Conservation (phyloP, 768 basidiomycete species). For the Xerocomus brunneocitrinus region DNA sequence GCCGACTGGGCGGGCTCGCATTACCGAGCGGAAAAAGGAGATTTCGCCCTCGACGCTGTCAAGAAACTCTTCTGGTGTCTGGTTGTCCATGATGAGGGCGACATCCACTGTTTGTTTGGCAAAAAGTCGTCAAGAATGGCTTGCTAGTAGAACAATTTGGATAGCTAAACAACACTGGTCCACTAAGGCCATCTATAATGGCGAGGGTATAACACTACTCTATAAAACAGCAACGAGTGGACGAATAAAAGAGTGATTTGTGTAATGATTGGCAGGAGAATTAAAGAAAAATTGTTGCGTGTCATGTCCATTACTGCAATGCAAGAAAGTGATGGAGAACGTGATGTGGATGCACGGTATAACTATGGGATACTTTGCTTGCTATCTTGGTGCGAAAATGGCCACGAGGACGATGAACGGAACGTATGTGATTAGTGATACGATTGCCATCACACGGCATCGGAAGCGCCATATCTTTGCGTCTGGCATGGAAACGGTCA, state of each 20-base stretch:
- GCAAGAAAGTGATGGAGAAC: constrained; percentile 19
- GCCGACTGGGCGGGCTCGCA: constrained; percentile 78
- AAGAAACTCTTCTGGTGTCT: constrained; percentile 44
- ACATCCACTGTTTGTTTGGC: constrained; percentile 16
- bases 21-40: constrained; percentile 77
- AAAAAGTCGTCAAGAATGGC: neutral
- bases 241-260: constrained; percentile 17
- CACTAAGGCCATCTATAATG: constrained; percentile 7
- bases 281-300: constrained; percentile 4
- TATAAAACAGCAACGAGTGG: constrained; percentile 29
- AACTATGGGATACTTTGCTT: constrained; percentile 9
- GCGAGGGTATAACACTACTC: constrained; percentile 25
- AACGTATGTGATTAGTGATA: constrained; percentile 71
- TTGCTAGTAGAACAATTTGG: constrained; percentile 21
- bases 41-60: constrained; percentile 79
- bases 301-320: constrained; percentile 21
- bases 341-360: constrained; percentile 9
- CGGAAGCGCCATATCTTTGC: constrained; percentile 70
- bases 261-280: constrained; percentile 11
- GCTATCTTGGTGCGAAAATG: constrained; percentile 47
- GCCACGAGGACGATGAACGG: constrained; percentile 74
- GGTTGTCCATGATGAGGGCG: constrained; percentile 23
- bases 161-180: constrained; percentile 20
- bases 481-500: constrained; percentile 39
- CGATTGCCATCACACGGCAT: constrained; percentile 65